These are phyloP conservation scores for Cercospora janseana DNA, from an alignment of 2,329 filamentous ascomycete genomes.

Conservation along the genomic window DNA sequence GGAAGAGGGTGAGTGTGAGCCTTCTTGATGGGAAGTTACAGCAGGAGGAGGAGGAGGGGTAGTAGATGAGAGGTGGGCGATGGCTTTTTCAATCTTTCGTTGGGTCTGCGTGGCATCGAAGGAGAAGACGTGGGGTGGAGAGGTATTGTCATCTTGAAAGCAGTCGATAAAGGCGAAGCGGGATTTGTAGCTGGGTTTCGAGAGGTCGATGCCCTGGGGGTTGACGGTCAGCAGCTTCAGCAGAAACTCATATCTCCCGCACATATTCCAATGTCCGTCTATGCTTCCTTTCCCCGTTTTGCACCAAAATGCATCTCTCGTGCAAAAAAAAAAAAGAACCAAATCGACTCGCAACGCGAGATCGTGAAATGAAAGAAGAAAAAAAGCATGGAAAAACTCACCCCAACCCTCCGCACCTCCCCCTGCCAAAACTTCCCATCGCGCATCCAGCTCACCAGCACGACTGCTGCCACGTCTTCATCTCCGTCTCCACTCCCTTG, in stretches of 20 bases:
- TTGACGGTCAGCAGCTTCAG: too few relatives aligned
- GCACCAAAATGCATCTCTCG: too few relatives aligned
- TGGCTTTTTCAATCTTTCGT: slow-evolving; percentile 13
- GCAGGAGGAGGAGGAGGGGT: not conserved
- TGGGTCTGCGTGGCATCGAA: too few relatives aligned
- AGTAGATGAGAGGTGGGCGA: not conserved
- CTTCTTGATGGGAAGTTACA: not conserved
- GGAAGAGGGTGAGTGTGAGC: not conserved
- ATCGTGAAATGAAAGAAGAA: too few relatives aligned
- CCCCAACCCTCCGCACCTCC: slow-evolving; percentile 46
- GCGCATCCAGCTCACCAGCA: slow-evolving; percentile 80
- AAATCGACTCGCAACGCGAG: too few relatives aligned
- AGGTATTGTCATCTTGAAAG: slow-evolving; percentile 40
- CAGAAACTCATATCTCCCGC: too few relatives aligned
- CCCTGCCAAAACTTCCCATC: slow-evolving; percentile 76
- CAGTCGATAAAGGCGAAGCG: slow-evolving; percentile 75
- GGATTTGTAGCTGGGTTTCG: slow-evolving; percentile 55
- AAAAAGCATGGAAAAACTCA: slow-evolving; percentile 21
- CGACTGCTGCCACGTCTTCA: slow-evolving; percentile 47
- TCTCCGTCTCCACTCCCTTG: slow-evolving; percentile 9
- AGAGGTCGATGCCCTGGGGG: slow-evolving; percentile 72
- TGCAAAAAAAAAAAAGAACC: too few relatives aligned
- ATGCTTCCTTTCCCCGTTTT: too few relatives aligned
- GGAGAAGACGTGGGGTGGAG: too few relatives aligned
- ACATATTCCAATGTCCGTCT: too few relatives aligned